Percentiles rank a stretch among this genome's conserved stretches.
phyloP scores from a whole-genome alignment of 495 filamentous ascomycete genomes.

The Apiosordaria backusii region DNA sequence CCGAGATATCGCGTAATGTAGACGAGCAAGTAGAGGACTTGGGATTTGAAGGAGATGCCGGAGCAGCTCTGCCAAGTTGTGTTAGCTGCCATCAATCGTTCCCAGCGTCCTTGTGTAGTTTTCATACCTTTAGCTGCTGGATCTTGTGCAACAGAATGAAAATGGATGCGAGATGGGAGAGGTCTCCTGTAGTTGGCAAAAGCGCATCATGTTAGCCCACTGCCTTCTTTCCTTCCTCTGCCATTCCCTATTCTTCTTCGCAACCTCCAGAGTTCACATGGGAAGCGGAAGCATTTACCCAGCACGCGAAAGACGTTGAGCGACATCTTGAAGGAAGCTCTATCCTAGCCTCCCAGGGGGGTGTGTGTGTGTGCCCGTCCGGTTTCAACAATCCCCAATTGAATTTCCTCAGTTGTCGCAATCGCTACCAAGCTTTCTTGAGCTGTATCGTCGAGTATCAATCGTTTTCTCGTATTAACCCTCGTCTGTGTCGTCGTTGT shows the following conservation, averaged over 20 bases:
- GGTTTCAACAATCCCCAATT: not conserved
- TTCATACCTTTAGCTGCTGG: constrained; percentile 75
- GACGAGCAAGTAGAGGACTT: constrained; percentile 87
- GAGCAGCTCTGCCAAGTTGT: constrained; percentile 73
- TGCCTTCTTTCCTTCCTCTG: constrained; percentile 1
- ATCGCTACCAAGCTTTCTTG: too few relatives aligned
- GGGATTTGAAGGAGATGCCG: constrained; percentile 97
- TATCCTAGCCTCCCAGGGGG: not conserved
- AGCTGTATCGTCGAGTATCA: not conserved
- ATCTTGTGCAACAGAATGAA: constrained; percentile 95
- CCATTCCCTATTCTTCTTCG: not conserved
- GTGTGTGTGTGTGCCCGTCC: constrained; percentile 4
- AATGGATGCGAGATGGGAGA: constrained; percentile 93
- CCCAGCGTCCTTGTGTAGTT: not conserved
- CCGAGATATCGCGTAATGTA: constrained; percentile 91
- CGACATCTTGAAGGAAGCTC: constrained; percentile 47
- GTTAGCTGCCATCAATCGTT: constrained; percentile 18
- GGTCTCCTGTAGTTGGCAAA: constrained; percentile 73
- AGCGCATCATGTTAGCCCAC: constrained; percentile 18
- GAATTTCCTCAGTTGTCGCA: not conserved
- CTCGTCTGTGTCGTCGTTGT: not conserved
- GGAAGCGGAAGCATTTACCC: constrained; percentile 53
- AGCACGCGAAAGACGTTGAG: constrained; percentile 81
- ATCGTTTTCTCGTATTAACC: not conserved
- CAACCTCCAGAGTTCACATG: too few relatives aligned